Evolutionary conservation across 106 monocot species (phyloP).

Genomic region (Dendrobium chrysotoxum): DNA sequence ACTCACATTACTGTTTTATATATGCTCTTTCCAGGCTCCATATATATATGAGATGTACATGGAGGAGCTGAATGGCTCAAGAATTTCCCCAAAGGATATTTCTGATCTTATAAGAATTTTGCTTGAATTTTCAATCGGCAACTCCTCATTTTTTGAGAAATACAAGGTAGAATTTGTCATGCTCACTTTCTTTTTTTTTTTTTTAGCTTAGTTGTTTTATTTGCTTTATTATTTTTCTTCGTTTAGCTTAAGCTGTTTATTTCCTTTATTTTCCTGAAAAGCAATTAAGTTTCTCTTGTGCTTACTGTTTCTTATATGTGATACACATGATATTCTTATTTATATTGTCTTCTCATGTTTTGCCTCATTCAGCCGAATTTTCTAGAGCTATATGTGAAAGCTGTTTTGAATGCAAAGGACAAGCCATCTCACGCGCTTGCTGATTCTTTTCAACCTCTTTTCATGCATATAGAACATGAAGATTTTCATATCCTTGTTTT

Average conservation of each 20-base stretch:
- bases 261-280: neutral
- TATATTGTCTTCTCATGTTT: slow-evolving; percentile 1
- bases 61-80: slow-evolving; percentile 71
- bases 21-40: slow-evolving; percentile 43
- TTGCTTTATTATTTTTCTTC: neutral
- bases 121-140: slow-evolving; percentile 49
- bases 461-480: slow-evolving; percentile 57
- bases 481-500: slow-evolving; percentile 62
- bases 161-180: slow-evolving; percentile 51
- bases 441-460: slow-evolving; percentile 71
- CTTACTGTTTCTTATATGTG: neutral
- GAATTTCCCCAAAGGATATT: slow-evolving; percentile 54
- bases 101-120: slow-evolving; percentile 51
- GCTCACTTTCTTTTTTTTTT: neutral
- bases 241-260: neutral
- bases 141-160: slow-evolving; percentile 37
- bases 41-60: slow-evolving; percentile 61
- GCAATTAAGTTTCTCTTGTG: neutral
- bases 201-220: neutral
- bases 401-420: slow-evolving; percentile 80
- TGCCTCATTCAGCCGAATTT: slow-evolving; percentile 54
- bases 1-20: slow-evolving; percentile 2
- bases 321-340: neutral
- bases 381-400: slow-evolving; percentile 81
- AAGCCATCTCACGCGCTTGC: slow-evolving; percentile 45